phyloP scores from a whole-genome alignment of 768 basidiomycete species.

The Pleurotus salmoneostramineus region DNA sequence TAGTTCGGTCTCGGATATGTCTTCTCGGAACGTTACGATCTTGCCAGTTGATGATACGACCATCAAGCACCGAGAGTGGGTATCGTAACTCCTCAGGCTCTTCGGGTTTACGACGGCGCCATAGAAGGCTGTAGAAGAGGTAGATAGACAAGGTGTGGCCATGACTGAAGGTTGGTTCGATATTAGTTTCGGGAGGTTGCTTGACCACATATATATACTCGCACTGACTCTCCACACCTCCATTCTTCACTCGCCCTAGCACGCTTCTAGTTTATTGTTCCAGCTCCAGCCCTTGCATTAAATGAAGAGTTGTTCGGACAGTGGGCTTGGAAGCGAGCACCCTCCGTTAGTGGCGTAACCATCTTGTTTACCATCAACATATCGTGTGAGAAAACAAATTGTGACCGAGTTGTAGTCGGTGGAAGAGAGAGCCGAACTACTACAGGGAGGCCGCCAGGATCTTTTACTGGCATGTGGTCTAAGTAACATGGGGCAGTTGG shows the following conservation, averaged over 20 bases:
- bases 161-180: not conserved
- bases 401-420: not conserved
- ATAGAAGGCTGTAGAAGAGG: conserved; percentile 30
- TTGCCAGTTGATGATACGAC: conserved; percentile 38
- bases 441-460: not conserved
- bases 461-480: not conserved
- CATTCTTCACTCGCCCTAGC: not conserved
- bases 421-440: not conserved
- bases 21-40: not conserved
- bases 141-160: not conserved
- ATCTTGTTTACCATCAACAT: no score
- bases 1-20: not conserved
- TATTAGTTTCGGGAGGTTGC: not conserved
- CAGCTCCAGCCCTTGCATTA: not conserved
- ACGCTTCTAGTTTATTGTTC: not conserved
- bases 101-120: conserved; percentile 57
- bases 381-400: no score
- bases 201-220: not conserved
- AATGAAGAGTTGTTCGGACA: not conserved
- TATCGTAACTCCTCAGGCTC: conserved; percentile 35
- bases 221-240: not conserved
- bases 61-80: conserved; percentile 51
- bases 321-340: not conserved
- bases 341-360: not conserved
- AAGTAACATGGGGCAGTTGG: no score